Evolutionary conservation across 371 early-diverging fungal species (phyloP), one percentile per base, ranked within the genome.

Genomic region (Mucor sp.): DNA sequence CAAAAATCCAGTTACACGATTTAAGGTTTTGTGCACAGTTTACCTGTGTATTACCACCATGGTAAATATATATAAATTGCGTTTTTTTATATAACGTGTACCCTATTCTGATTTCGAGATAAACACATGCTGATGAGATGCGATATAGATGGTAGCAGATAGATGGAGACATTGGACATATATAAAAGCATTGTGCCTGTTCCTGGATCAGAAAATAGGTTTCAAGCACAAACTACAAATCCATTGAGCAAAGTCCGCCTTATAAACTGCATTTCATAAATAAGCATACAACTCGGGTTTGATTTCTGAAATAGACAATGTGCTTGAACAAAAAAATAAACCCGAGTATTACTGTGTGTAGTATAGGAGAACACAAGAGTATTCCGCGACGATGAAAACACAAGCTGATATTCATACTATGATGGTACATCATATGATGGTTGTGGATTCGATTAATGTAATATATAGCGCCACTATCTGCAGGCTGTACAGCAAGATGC

Each of bases 241-340:
- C 33, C 33, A 33, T 8, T 6, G 9, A 15, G 2, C 25, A 53
- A 53, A 53, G 53, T 53, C 53, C 53, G 53, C 53, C 27, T 15
- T 53, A 25, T 15, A 25, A 14, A 53, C 27, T 0, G 5, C 41
- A 53, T 47, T 47, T 47, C 47, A 19, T 47, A 47, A 21, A 47
- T 47, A 27, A 53, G 53, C 27, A 53, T 27, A 12, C 12, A 53
- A 27, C 53, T 53, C 53, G 53, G 27, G 53, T 53, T 53, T 53
- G 53, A 53, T 53, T 53, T 53, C 53, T 53, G 53, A 53, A 53
- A 53, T 53, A 53, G 53, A 53, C 53, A 53, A 53, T 53, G 27
- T 53, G 53, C 14, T 53, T 27, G 6, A 25, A 53, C 12, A 53
- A 53, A 27, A 25, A 21, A 21, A 47, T 21, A 47, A 47, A 19